Percentiles rank a stretch among this genome's conserved stretches.
phyloP scores from a whole-genome alignment of 495 filamentous ascomycete genomes.

The Astrocystis sublimbata region DNA sequence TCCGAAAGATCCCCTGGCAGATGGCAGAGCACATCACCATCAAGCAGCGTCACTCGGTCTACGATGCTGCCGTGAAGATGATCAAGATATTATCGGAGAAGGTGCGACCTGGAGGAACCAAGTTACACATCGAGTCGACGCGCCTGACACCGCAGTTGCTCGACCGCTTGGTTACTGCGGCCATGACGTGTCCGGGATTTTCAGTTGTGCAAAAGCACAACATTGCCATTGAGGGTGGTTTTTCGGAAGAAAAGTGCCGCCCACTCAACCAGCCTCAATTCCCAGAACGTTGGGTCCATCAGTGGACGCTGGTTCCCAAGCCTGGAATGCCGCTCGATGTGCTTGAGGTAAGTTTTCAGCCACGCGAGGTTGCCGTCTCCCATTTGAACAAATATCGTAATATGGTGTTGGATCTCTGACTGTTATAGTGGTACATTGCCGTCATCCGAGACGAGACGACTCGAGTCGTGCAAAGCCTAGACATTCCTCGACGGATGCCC shows the following conservation, averaged over 20 bases:
- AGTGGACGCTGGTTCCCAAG: slow-evolving; percentile 44
- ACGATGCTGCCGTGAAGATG: slow-evolving; percentile 52
- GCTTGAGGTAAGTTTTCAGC: slow-evolving; percentile 42
- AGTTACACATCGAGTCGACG: slow-evolving; percentile 35
- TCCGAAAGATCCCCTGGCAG: slow-evolving; percentile 78
- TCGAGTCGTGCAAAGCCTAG: slow-evolving; percentile 20
- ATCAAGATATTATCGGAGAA: slow-evolving; percentile 31
- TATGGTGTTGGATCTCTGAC: background rate
- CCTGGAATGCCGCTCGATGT: slow-evolving; percentile 43
- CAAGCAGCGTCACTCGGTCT: slow-evolving; percentile 60
- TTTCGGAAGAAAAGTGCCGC: slow-evolving; percentile 21
- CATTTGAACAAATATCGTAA: background rate
- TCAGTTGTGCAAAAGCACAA: slow-evolving; percentile 61
- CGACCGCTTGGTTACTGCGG: slow-evolving; percentile 57
- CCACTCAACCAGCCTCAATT: slow-evolving; percentile 40
- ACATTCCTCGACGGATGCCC: slow-evolving; percentile 28
- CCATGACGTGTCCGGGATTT: slow-evolving; percentile 64
- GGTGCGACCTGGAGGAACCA: slow-evolving; percentile 31
- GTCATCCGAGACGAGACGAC: slow-evolving; percentile 52
- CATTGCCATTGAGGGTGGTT: slow-evolving; percentile 36
- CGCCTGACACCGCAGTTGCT: slow-evolving; percentile 57
- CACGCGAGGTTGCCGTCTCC: background rate
- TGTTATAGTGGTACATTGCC: slow-evolving; percentile 51
- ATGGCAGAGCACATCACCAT: slow-evolving; percentile 62
- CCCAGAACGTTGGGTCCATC: slow-evolving; percentile 42